These are phyloP conservation scores for Chaetothyriales sp. DNA, from an alignment of 2,329 filamentous ascomycete species.

Conservation along the genomic window DNA sequence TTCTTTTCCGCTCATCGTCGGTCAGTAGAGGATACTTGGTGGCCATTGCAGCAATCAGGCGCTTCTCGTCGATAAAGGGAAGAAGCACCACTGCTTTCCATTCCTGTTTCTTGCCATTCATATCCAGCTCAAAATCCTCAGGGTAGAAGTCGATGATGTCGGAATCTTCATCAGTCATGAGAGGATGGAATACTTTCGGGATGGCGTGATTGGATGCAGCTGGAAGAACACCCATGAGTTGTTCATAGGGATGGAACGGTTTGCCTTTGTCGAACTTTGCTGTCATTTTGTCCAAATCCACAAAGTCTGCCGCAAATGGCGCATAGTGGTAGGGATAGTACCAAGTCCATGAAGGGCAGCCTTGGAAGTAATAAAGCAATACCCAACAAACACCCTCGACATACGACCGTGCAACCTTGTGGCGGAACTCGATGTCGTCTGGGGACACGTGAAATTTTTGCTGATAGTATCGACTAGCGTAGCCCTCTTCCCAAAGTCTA, in stretches of 20 bases:
- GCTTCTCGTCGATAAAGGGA: constrained; percentile 89
- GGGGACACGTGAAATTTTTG: constrained; percentile 84
- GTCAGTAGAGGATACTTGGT: constrained; percentile 69
- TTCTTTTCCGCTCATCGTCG: constrained; percentile 63
- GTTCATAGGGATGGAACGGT: constrained; percentile 85
- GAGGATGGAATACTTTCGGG: constrained; percentile 70
- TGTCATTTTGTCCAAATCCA: constrained; percentile 63
- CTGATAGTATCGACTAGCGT: constrained; percentile 89
- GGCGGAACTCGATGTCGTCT: constrained; percentile 70
- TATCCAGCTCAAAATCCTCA: constrained; percentile 78
- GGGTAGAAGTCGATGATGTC: constrained; percentile 97
- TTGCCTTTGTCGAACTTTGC: constrained; percentile 71
- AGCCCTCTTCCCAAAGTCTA: constrained; percentile 86
- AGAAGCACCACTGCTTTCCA: constrained; percentile 93
- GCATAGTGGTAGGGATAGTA: constrained; percentile 98
- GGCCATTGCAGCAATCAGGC: constrained; percentile 67
- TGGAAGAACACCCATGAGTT: constrained; percentile 94
- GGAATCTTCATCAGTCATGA: constrained; percentile 81
- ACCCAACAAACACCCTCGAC: constrained; percentile 94
- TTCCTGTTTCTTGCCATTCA: constrained; percentile 96
- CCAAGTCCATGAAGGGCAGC: constrained; percentile 97
- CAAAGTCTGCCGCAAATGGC: constrained; percentile 91
- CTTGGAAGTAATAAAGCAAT: constrained; percentile 91
- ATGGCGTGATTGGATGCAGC: constrained; percentile 86
- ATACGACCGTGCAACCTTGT: constrained; percentile 79